Percentiles rank a stretch among this genome's conserved stretches.
These are phyloP conservation scores for Ophiostoma sp. DNA, from an alignment of 2,329 filamentous ascomycete genomes.

Conservation along the genomic window DNA sequence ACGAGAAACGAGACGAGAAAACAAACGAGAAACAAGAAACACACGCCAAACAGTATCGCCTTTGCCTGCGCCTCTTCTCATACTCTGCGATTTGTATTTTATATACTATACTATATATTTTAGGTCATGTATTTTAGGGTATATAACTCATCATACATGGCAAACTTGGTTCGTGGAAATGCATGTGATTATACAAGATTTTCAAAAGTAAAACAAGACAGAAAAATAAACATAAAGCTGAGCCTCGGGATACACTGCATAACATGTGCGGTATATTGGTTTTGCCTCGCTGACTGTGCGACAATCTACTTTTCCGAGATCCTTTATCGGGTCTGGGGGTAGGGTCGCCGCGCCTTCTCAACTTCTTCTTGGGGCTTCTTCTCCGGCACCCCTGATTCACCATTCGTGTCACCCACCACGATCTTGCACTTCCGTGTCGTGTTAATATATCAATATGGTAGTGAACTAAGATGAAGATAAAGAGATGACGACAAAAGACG, in stretches of 20 bases:
- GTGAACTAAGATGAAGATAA: neutral
- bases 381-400: neutral
- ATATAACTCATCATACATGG: too few species aligned
- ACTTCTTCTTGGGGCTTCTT: neutral
- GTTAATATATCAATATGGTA: neutral
- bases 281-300: neutral
- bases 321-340: too few species aligned
- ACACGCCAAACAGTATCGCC: conserved; percentile 10
- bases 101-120: too few species aligned
- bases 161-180: neutral
- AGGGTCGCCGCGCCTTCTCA: neutral
- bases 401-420: neutral
- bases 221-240: neutral
- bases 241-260: neutral
- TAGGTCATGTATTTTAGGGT: too few species aligned
- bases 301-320: neutral
- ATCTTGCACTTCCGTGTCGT: neutral
- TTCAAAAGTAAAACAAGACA: neutral
- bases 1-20: neutral
- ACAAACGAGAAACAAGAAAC: neutral
- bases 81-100: neutral
- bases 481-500: too few species aligned
- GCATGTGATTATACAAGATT: neutral
- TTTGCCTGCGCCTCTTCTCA: conserved; percentile 4
- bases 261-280: neutral